Conservation (phyloP, 768 basidiomycete species). For the Hygrocybe punicea region DNA sequence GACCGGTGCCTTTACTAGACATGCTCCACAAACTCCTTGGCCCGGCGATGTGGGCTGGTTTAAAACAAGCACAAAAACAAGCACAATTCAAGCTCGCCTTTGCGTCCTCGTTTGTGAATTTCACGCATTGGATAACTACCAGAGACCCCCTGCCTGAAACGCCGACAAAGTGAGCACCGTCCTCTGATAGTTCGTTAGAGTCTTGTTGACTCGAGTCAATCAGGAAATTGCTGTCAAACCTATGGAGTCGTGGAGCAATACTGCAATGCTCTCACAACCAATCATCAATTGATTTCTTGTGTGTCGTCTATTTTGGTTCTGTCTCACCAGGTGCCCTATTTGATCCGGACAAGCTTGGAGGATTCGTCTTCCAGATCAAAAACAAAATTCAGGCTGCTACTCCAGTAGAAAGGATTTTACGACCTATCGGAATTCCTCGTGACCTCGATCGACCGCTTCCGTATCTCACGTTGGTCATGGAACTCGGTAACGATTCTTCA, state of each 20-base stretch:
- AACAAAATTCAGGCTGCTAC: not conserved
- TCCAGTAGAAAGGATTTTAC: not conserved
- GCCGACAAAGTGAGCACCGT: slow-evolving; percentile 10
- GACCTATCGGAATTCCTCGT: slow-evolving; percentile 6
- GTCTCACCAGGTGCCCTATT: slow-evolving; percentile 8
- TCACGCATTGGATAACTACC: slow-evolving; percentile 21
- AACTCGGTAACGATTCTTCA: slow-evolving; percentile 4
- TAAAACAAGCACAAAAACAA: not conserved
- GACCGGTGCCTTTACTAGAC: slow-evolving; percentile 4
- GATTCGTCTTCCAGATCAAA: slow-evolving; percentile 8
- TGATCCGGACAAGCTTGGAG: slow-evolving; percentile 13
- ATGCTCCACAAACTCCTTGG: slow-evolving; percentile 7
- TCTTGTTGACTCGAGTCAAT: slow-evolving; percentile 7
- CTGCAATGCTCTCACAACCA: slow-evolving; percentile 4
- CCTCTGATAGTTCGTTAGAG: not conserved
- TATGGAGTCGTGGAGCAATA: slow-evolving; percentile 3
- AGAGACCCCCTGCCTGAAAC: slow-evolving; percentile 12
- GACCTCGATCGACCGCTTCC: slow-evolving; percentile 7
- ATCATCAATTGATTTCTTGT: slow-evolving; percentile 15
- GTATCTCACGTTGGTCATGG: slow-evolving; percentile 4
- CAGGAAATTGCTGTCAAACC: slow-evolving; percentile 13
- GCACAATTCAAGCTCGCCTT: slow-evolving; percentile 10
- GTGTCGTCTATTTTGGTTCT: slow-evolving; percentile 14
- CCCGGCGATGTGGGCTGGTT: not conserved
- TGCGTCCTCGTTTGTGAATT: slow-evolving; percentile 14